These are phyloP conservation scores for Curvularia verruculosa DNA, from an alignment of 2,329 filamentous ascomycete genomes.

Conservation along the genomic window DNA sequence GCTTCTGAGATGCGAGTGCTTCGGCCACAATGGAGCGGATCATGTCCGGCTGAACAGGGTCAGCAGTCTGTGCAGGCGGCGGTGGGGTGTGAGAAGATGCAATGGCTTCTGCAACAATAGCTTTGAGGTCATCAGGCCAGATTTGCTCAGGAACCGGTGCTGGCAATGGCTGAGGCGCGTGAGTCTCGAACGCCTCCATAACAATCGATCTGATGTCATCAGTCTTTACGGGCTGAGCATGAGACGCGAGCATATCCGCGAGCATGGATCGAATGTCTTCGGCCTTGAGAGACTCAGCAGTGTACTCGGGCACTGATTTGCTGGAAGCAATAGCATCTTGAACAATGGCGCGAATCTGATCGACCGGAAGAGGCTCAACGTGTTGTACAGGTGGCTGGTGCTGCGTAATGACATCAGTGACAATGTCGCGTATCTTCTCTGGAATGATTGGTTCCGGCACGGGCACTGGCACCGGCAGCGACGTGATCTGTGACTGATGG, in stretches of 20 bases:
- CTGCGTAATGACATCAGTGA: constrained; percentile 67
- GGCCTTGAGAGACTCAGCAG: constrained; percentile 30
- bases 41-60: constrained; percentile 42
- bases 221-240: constrained; percentile 26
- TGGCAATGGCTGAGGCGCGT: constrained; percentile 35
- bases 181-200: constrained; percentile 38
- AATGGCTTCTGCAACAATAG: constrained; percentile 46
- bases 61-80: constrained; percentile 25
- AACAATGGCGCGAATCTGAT: constrained; percentile 70
- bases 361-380: constrained; percentile 46
- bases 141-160: constrained; percentile 38
- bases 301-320: constrained; percentile 34
- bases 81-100: constrained; percentile 30
- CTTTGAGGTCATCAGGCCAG: constrained; percentile 58
- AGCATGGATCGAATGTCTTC: constrained; percentile 40
- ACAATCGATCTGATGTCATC: constrained; percentile 37
- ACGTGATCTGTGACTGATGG: constrained; percentile 47
- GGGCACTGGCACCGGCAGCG: constrained; percentile 35
- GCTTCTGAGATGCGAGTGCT: constrained; percentile 41
- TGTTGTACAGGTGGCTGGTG: constrained; percentile 43
- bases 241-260: constrained; percentile 28
- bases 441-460: constrained; percentile 50
- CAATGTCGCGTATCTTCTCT: constrained; percentile 71
- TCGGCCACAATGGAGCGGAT: constrained; percentile 46
- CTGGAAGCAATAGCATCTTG: constrained; percentile 68